phyloP scores from a whole-genome alignment of 1,139 yeast species.

The Yamadazyma dushanensis region DNA sequence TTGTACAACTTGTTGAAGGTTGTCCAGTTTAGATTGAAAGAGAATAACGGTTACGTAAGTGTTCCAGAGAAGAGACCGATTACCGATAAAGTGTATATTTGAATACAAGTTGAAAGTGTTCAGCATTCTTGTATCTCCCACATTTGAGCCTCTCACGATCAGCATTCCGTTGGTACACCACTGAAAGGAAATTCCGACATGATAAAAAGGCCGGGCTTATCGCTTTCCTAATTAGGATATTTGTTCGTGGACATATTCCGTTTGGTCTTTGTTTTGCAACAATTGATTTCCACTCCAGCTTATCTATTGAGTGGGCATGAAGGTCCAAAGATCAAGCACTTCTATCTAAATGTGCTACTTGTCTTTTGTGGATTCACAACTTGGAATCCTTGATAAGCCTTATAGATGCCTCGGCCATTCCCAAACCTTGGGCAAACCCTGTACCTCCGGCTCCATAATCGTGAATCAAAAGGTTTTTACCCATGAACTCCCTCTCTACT shows the following conservation, averaged over 20 bases:
- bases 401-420: constrained; percentile 37
- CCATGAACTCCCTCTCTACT: constrained; percentile 49
- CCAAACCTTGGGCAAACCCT: constrained; percentile 50
- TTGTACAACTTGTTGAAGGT: constrained; percentile 38
- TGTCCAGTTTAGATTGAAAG: constrained; percentile 29
- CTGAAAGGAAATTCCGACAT: no score
- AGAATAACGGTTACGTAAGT: constrained; percentile 10
- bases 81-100: constrained; percentile 9
- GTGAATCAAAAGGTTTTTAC: constrained; percentile 37
- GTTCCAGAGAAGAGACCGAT: constrained; percentile 14
- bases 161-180: no score
- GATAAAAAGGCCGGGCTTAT: no score
- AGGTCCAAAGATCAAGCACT: no score
- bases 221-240: constrained; percentile 1
- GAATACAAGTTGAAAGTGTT: neutral
- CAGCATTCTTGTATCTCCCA: no score
- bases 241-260: neutral
- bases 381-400: constrained; percentile 16
- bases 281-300: no score
- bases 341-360: no score
- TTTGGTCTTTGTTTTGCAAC: neutral
- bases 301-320: no score
- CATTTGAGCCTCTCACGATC: no score
- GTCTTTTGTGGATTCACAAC: no score
- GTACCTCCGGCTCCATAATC: constrained; percentile 51